phyloP scores from a whole-genome alignment of 495 filamentous ascomycete species.

The Aspergillus nanangensis region DNA sequence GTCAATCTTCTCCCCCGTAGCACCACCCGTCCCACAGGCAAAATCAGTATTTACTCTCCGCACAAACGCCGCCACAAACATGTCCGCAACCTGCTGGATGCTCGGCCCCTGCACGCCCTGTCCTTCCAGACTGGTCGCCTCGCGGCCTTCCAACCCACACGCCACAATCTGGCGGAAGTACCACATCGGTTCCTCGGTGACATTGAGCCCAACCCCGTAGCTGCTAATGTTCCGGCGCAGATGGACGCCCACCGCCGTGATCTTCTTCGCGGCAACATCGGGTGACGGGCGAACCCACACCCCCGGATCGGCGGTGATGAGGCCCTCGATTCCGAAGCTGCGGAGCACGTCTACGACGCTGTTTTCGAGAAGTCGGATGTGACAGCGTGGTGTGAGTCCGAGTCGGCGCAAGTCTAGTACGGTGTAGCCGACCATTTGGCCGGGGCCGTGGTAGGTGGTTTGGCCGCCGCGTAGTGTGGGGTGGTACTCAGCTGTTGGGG shows the following conservation, averaged over 20 bases:
- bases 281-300: constrained; percentile 62
- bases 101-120: constrained; percentile 25
- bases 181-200: constrained; percentile 62
- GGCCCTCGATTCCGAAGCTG: constrained; percentile 50
- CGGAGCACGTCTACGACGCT: constrained; percentile 62
- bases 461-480: constrained; percentile 80
- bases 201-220: constrained; percentile 83
- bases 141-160: constrained; percentile 77
- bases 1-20: constrained; percentile 34
- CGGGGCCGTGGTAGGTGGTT: constrained; percentile 93
- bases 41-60: constrained; percentile 37
- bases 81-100: constrained; percentile 29
- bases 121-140: constrained; percentile 63
- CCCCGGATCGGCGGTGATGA: constrained; percentile 71
- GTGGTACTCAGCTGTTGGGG: constrained; percentile 51
- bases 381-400: constrained; percentile 53
- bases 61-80: constrained; percentile 40
- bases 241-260: constrained; percentile 87
- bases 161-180: constrained; percentile 73
- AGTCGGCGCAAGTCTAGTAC: constrained; percentile 69
- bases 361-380: constrained; percentile 71
- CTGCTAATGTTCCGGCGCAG: constrained; percentile 77
- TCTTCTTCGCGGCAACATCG: constrained; percentile 52
- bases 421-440: constrained; percentile 86
- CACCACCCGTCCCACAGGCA: constrained; percentile 22